Percentiles rank a stretch among this genome's conserved stretches.
Conservation (phyloP, 805 yeast genomes). For the Diddensiella transvaalensis region DNA sequence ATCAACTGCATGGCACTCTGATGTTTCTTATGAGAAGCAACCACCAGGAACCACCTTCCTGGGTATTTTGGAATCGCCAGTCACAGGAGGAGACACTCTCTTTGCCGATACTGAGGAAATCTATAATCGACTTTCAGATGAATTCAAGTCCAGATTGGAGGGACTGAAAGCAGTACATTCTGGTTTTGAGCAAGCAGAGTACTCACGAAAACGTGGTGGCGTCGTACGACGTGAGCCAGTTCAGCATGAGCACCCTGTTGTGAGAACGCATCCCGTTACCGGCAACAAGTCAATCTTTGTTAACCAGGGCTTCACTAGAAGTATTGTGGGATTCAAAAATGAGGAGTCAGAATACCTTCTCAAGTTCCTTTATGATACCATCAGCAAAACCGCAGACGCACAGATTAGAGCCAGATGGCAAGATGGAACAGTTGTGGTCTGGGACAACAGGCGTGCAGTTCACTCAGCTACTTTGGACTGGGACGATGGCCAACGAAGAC, state of each 20-base stretch:
- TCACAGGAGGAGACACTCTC: slow-evolving; percentile 74
- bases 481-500: slow-evolving; percentile 63
- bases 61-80: slow-evolving; percentile 56
- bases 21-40: slow-evolving; percentile 68
- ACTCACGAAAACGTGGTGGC: slow-evolving; percentile 37
- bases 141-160: slow-evolving; percentile 52
- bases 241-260: slow-evolving; percentile 53
- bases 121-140: slow-evolving; percentile 65
- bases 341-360: slow-evolving; percentile 53
- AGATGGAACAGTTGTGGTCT: slow-evolving; percentile 62
- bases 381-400: slow-evolving; percentile 53
- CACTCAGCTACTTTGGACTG: slow-evolving; percentile 73
- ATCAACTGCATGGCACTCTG: slow-evolving; percentile 59
- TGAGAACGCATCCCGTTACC: slow-evolving; percentile 60
- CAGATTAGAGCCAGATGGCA: slow-evolving; percentile 73
- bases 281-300: slow-evolving; percentile 54
- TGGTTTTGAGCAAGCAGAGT: slow-evolving; percentile 47
- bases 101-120: slow-evolving; percentile 72
- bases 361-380: slow-evolving; percentile 50
- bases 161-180: slow-evolving; percentile 67
- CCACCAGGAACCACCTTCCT: slow-evolving; percentile 71
- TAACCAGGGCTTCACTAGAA: slow-evolving; percentile 55
- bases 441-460: slow-evolving; percentile 72
- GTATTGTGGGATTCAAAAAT: slow-evolving; percentile 60
- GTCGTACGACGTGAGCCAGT: slow-evolving; percentile 44